A percentile compares a stretch with the other conserved stretches of the same genome.
These are phyloP conservation scores for Calonectria fujianensis DNA, from an alignment of 2,329 filamentous ascomycete species.

Conservation along the genomic window DNA sequence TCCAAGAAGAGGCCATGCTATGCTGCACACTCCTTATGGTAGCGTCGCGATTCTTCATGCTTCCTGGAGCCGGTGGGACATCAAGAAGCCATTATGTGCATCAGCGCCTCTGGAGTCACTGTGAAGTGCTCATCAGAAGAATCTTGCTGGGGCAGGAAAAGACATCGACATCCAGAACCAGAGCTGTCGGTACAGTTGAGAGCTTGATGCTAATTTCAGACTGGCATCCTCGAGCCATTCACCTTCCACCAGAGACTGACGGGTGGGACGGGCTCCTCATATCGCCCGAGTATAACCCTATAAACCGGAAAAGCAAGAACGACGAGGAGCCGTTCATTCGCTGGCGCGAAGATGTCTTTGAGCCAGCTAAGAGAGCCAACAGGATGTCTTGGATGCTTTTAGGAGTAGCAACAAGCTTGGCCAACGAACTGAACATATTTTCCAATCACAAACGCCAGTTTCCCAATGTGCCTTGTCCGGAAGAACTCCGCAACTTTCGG, in stretches of 20 bases:
- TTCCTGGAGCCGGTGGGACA: neutral
- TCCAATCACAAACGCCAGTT: constrained; percentile 3
- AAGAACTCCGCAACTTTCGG: constrained; percentile 6
- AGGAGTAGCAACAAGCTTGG: constrained; percentile 42
- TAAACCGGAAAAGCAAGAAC: constrained; percentile 39
- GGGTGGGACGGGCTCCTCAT: constrained; percentile 13
- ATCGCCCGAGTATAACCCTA: constrained; percentile 1
- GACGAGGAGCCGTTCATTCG: constrained; percentile 49
- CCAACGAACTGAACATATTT: neutral
- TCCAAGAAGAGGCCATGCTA: constrained; percentile 10
- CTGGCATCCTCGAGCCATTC: constrained; percentile 13
- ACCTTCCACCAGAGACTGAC: constrained; percentile 14
- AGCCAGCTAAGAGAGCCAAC: constrained; percentile 51
- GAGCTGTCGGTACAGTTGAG: constrained; percentile 12
- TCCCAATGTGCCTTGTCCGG: neutral
- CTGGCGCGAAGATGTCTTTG: constrained; percentile 53
- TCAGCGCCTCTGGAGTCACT: constrained; percentile 15
- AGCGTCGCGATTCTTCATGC: constrained; percentile 11
- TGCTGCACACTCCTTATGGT: constrained; percentile 17
- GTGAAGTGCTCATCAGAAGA: constrained; percentile 12
- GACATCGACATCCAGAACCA: constrained; percentile 7
- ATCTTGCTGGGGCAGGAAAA: constrained; percentile 12
- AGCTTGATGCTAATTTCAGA: constrained; percentile 38
- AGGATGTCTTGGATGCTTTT: constrained; percentile 56
- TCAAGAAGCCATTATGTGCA: constrained; percentile 18